These are phyloP conservation scores for Cryptosporidium sp. DNA, from an alignment of 169 alveolate species.

Conservation along the genomic window DNA sequence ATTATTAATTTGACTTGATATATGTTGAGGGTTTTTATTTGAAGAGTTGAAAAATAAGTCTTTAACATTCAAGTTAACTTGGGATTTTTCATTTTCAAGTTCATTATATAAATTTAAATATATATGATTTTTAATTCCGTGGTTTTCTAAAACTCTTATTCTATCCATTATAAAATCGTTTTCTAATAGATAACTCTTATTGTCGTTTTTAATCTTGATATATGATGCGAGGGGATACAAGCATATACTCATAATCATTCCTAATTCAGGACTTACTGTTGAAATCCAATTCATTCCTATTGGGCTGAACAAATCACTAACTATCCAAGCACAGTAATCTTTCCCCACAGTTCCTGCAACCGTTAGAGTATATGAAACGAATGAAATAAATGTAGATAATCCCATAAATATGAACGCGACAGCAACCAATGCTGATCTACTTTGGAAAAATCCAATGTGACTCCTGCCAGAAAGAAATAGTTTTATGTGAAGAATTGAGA, in stretches of 20 bases:
- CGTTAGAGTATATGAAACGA: conserved; percentile 22
- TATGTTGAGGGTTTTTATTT: neutral
- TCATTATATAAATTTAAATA: conserved; percentile 1
- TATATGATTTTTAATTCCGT: conserved; percentile 12
- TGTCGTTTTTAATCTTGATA: neutral
- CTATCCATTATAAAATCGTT: conserved; percentile 6
- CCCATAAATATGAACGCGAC: conserved; percentile 57
- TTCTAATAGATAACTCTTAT: neutral
- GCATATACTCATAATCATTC: conserved; percentile 47
- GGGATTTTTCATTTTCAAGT: neutral
- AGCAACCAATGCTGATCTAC: conserved; percentile 67
- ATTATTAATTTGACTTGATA: neutral
- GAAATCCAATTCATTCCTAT: conserved; percentile 59
- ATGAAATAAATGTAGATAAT: conserved; percentile 34
- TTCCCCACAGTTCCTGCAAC: conserved; percentile 60
- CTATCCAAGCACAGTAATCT: conserved; percentile 66
- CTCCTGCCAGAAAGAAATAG: conserved; percentile 46
- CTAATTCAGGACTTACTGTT: conserved; percentile 39
- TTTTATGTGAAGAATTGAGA: conserved; percentile 55
- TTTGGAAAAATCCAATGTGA: conserved; percentile 53
- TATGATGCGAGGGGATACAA: conserved; percentile 63
- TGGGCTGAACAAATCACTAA: conserved; percentile 33
- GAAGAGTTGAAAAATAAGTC: neutral
- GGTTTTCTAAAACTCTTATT: conserved; percentile 5
- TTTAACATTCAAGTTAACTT: too few relatives aligned